Evolutionary conservation across 2,329 filamentous ascomycete genomes (phyloP), one percentile per base, ranked within the genome.

Genomic region (Aureobasidium melanogenum): DNA sequence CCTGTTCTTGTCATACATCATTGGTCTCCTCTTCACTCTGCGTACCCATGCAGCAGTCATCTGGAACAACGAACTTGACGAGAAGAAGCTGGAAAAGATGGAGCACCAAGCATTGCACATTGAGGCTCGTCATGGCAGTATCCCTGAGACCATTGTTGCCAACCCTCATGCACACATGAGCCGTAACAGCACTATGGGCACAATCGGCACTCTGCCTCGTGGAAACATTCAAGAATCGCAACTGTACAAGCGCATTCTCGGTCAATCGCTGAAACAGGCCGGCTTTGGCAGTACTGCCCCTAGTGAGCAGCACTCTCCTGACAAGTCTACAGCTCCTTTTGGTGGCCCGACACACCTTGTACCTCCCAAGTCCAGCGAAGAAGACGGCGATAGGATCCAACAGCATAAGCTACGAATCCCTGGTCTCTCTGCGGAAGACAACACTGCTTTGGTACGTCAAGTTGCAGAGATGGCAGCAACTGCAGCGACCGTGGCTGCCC

Each of bases 41-140:
- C 84, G 94, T 65, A 99, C 94, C 0, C 94, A 99, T 71, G 94
- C 94, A 4, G 92, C 95, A 5, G 88, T 97, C 48, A 99, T 99
- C 66, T 99, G 94, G 94, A 94, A 91, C 69, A 88, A 83, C 9
- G 92, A 97, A 65, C 68, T 75, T 1, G 79, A 80, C 61, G 78
- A 80, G 64, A 80, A 80, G 72, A 79, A 77, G 68, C 57, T 70
- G 1, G 69, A 66, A 22, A 73, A 71, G 63, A 65, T 70, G 41
- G 75, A 78, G 50, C 72, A 76, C 63, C 65, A 69, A 26, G 66
- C 68, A 8, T 50, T 66, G 51, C 61, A 63, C 52, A 30, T 65
- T 26, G 75, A 64, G 44, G 52, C 58, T 3, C 46, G 57, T 22
- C 65, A 65, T 17, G 64, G 63, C 10, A 64, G 64, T n/a, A 43